Percentiles rank a stretch among this genome's conserved stretches.
Conservation (phyloP, 2,329 filamentous ascomycete species). For the Sporothrix phasma region DNA sequence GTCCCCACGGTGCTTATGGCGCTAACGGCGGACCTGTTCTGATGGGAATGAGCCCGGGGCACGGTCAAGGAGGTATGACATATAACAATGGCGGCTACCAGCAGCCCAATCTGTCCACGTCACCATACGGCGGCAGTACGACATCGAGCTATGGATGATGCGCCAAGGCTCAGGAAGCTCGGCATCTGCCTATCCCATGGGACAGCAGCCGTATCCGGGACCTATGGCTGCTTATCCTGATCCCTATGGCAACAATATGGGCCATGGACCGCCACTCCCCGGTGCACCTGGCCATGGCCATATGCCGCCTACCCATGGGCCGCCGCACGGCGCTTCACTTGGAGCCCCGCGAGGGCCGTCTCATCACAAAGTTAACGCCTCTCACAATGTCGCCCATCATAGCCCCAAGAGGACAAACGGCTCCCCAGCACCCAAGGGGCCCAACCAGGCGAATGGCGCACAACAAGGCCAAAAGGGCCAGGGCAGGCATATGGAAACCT, state of each 20-base stretch:
- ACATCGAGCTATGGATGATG: slow-evolving; percentile 43
- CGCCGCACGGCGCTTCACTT: slow-evolving; percentile 7
- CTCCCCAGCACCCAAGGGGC: slow-evolving; percentile 24
- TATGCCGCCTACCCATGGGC: not conserved
- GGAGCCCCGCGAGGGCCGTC: slow-evolving; percentile 8
- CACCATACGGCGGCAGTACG: slow-evolving; percentile 33
- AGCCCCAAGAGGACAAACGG: slow-evolving; percentile 22
- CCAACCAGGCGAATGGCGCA: slow-evolving; percentile 13
- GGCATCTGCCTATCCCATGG: slow-evolving; percentile 40
- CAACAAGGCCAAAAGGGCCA: slow-evolving; percentile 25
- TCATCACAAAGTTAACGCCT: slow-evolving; percentile 8
- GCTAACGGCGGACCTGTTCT: not conserved
- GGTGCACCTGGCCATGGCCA: not conserved
- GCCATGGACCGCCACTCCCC: not conserved
- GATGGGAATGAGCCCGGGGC: slow-evolving; percentile 19
- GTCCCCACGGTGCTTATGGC: not conserved
- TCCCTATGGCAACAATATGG: slow-evolving; percentile 3
- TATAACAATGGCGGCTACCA: slow-evolving; percentile 38
- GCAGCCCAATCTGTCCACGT: slow-evolving; percentile 28
- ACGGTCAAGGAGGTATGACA: slow-evolving; percentile 24
- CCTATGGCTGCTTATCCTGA: slow-evolving; percentile 1
- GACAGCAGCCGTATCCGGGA: slow-evolving; percentile 18
- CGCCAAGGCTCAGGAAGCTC: slow-evolving; percentile 48
- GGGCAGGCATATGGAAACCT: slow-evolving; percentile 42
- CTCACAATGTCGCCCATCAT: slow-evolving; percentile 26